phyloP scores from a whole-genome alignment of 176 grass and related monocot genomes.

The Zizania latifolia region DNA sequence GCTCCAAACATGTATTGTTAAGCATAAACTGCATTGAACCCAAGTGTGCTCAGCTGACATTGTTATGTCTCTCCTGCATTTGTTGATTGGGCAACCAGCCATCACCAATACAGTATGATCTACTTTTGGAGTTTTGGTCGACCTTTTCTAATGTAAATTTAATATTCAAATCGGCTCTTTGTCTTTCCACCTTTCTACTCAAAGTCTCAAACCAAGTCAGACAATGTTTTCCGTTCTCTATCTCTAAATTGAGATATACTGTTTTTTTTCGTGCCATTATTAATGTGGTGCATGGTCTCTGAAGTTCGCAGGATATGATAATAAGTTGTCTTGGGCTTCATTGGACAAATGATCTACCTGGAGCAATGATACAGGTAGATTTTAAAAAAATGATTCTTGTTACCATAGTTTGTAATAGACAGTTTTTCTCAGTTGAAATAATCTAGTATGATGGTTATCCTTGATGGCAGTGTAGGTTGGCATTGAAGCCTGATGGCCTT shows the following conservation, averaged over 20 bases:
- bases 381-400: not conserved
- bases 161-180: not conserved
- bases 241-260: not conserved
- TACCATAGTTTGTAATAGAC: not conserved
- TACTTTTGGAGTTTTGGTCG: no score
- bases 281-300: constrained; percentile 27
- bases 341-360: constrained; percentile 97
- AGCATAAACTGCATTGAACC: not conserved
- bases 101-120: not conserved
- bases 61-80: not conserved
- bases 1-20: not conserved
- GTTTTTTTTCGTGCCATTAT: not conserved
- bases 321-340: constrained; percentile 94
- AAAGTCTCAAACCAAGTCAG: not conserved
- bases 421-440: not conserved
- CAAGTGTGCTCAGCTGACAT: not conserved
- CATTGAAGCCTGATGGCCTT: constrained; percentile 82
- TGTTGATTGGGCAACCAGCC: not conserved
- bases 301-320: constrained; percentile 83
- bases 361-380: constrained; percentile 92
- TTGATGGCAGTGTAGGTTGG: constrained; percentile 71
- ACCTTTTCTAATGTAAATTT: not conserved
- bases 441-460: constrained; percentile 12
- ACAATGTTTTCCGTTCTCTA: not conserved
- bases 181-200: not conserved